Evolutionary conservation across 1,139 yeast species (phyloP), one percentile per base, ranked within the genome.

Genomic region (Yamadazyma spencermartinsiae): DNA sequence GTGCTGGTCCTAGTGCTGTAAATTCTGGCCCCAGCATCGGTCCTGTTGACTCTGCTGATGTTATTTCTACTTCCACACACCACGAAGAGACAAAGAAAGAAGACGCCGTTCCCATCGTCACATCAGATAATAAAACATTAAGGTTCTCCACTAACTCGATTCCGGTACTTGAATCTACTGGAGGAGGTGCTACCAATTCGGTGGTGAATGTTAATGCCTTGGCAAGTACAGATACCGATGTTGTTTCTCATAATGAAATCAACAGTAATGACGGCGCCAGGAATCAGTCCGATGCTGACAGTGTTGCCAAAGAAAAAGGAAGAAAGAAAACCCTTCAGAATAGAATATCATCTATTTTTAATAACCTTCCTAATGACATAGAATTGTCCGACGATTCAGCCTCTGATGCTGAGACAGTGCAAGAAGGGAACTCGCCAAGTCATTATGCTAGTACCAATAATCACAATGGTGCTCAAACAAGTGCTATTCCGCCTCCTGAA

Each of bases 321-420:
- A 45, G 47, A 26, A 39, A 33, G 11, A 42, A 35, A 23, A 42
- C 58, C 10, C 46, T 60, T 4, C 61, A 52, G 42, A 60, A 52
- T 40, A 48, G 58, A 42, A 68, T 68, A 10, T 58, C 74, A 1
- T 61, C 74, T 6, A 65, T 71, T 2, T 72, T 72, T 50, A 72
- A 65, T 41, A 72, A 72, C 36, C 52, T 72, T 11, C 78, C 78
- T 9, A 72, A 72, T 46, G 78, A 72, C 51, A 70, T 72, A 38
- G 77, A 72, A 43, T 50, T 72, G 7, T 69, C 76, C 0, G 78
- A 72, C 40, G 77, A 72, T 48, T 68, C 75, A 3, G 76, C 73
- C 4, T 67, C 74, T 2, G 76, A 71, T 37, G 51, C 55, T 36
- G 76, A 71, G 32, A 63, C 74, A 1, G 55, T 65, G 4, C 39